phyloP scores from a whole-genome alignment of 129 eudicot genomes.

The Lonicera japonica region DNA sequence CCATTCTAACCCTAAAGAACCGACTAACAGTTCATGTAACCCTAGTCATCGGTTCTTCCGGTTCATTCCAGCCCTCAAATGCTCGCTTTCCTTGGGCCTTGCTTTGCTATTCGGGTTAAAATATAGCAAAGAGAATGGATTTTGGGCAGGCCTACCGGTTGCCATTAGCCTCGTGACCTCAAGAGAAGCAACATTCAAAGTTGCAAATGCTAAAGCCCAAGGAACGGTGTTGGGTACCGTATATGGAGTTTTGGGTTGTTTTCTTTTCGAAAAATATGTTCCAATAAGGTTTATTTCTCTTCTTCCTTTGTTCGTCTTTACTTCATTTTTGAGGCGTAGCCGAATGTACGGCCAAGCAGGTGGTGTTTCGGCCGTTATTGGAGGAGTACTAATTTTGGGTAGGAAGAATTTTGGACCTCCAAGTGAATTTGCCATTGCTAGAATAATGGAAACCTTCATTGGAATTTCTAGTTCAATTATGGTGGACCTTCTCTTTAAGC shows the following conservation, averaged over 20 bases:
- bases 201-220: conserved; percentile 67
- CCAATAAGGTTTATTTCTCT: conserved; percentile 62
- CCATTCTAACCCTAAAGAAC: conserved; percentile 5
- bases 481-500: conserved; percentile 64
- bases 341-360: conserved; percentile 89
- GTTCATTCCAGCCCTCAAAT: conserved; percentile 53
- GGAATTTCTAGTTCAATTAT: conserved; percentile 66
- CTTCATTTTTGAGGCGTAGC: conserved; percentile 52
- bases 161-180: conserved; percentile 60
- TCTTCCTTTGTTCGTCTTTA: conserved; percentile 81
- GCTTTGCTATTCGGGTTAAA: conserved; percentile 64
- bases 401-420: conserved; percentile 61
- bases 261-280: conserved; percentile 46
- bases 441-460: conserved; percentile 68
- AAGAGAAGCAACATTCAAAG: conserved; percentile 66
- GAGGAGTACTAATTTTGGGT: conserved; percentile 73
- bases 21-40: conserved; percentile 1
- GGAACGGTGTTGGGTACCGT: conserved; percentile 86
- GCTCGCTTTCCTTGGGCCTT: conserved; percentile 72
- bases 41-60: neutral
- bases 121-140: conserved; percentile 62
- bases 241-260: conserved; percentile 79
- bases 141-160: conserved; percentile 76
- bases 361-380: conserved; percentile 79
- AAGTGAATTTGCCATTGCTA: conserved; percentile 70